Conservation (phyloP, 2,329 filamentous ascomycete species). For the Pseudogymnoascus verrucosus region DNA sequence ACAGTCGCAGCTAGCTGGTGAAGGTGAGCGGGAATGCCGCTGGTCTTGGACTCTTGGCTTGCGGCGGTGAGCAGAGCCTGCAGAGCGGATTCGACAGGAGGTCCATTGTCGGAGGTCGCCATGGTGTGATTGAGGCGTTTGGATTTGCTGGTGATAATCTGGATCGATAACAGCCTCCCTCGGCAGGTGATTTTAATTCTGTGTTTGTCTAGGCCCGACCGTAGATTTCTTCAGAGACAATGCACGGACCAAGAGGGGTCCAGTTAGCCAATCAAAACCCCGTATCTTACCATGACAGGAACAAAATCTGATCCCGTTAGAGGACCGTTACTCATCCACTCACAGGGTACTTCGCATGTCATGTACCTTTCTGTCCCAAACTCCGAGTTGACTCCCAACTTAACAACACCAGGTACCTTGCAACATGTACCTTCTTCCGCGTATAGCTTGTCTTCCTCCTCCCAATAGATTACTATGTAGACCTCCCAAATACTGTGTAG, state of each 20-base stretch:
- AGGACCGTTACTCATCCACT: background rate
- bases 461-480: no score
- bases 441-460: background rate
- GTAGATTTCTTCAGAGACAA: background rate
- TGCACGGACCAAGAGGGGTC: background rate
- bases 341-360: background rate
- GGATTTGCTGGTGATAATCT: background rate
- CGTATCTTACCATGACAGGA: background rate
- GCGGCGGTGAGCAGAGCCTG: constrained; percentile 21
- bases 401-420: background rate
- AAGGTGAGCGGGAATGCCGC: constrained; percentile 25
- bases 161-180: background rate
- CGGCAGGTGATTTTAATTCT: background rate
- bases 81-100: constrained; percentile 19
- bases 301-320: background rate
- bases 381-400: background rate
- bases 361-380: background rate
- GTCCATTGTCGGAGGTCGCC: constrained; percentile 8
- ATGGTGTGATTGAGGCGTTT: background rate
- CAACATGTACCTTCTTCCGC: background rate
- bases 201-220: background rate
- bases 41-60: constrained; percentile 17
- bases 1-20: constrained; percentile 51
- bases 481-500: background rate
- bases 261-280: background rate